Base-by-base conservation (phyloP, 2,329 filamentous ascomycete species). In the Colletotrichum tropicale region DNA sequence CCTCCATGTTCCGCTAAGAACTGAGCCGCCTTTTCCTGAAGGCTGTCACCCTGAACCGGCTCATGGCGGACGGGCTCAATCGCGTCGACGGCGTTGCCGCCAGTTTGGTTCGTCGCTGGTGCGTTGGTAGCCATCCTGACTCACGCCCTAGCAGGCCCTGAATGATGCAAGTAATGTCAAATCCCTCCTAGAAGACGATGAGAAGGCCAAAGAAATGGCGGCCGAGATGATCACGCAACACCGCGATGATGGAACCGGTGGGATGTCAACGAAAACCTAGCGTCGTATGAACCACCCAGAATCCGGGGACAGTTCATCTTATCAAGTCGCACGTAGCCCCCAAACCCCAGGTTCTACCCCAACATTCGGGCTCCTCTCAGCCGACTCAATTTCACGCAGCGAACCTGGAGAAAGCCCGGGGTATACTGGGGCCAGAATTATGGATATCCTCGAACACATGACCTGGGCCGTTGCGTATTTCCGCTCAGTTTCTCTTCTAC, bases 21-120 rank as follows among this genome's bases (percentile, higher is more conserved):
- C 60, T 85, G 81, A 7, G 86, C 87, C 6, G 87, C 87, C 74
- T 86, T 87, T 61, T 89, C 87, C 32, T 80, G 74, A 43, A 77
- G 24, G 15, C 21, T 24, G 28, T 60, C 62, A 5, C 21, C 64
- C 2, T 65, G 60, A 1, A 38, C 28, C 15, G 36, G n/a, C 8
- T 61, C 24, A 6, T 61, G 34, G n/a, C 24, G 43, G 8, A 72
- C 64, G 3, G 75, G 55, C 26, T 66, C 65, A 5, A 76, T 76
- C 8, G 15, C 16, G 26, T 76, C 71, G 30, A 38, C 21, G 1
- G 34, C 21, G 8, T 7, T 34, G 43, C 30, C 32, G 58, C 64
- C 36, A 28, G 34, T 26, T 16, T 38, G 61, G 16, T 62, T 43
- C n/a, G 48, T 26, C 10, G 43, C 24, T 18, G 72, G 30, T 21